Conservation (phyloP, 345 rosid genomes). For the Eucalyptus regnans region DNA sequence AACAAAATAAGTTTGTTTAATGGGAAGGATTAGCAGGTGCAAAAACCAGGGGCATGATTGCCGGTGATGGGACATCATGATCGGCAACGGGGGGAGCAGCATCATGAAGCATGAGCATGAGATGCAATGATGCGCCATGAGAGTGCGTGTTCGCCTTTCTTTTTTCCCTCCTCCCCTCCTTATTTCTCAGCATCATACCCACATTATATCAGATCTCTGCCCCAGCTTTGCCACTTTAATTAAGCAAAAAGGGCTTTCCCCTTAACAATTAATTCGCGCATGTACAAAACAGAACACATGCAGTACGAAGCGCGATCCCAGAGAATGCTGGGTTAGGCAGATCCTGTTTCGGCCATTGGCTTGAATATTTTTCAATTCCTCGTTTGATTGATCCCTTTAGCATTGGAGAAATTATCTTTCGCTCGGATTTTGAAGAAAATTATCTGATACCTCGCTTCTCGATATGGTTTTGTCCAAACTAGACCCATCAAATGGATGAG, state of each 20-base stretch:
- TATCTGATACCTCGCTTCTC: rapidly evolving
- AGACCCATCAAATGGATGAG: rapidly evolving
- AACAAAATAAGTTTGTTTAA: background rate
- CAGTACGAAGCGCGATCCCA: background rate
- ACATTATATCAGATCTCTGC: background rate
- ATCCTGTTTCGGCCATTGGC: background rate
- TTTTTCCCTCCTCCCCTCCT: background rate
- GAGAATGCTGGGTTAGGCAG: background rate
- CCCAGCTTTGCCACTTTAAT: background rate
- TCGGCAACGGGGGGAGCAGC: background rate
- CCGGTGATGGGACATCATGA: background rate
- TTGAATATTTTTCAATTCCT: background rate
- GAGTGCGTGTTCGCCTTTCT: background rate
- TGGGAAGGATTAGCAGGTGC: background rate
- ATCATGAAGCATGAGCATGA: background rate
- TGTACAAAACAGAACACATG: background rate
- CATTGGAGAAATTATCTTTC: background rate
- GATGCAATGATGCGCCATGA: background rate
- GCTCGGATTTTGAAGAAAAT: background rate
- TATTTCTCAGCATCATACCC: background rate
- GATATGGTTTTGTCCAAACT: rapidly evolving
- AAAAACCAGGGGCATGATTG: background rate
- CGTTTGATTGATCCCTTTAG: background rate
- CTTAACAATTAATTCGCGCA: background rate
- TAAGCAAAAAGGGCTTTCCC: background rate